Conservation (phyloP, 2,329 filamentous ascomycete genomes). For the Achaetomium macrosporum region DNA sequence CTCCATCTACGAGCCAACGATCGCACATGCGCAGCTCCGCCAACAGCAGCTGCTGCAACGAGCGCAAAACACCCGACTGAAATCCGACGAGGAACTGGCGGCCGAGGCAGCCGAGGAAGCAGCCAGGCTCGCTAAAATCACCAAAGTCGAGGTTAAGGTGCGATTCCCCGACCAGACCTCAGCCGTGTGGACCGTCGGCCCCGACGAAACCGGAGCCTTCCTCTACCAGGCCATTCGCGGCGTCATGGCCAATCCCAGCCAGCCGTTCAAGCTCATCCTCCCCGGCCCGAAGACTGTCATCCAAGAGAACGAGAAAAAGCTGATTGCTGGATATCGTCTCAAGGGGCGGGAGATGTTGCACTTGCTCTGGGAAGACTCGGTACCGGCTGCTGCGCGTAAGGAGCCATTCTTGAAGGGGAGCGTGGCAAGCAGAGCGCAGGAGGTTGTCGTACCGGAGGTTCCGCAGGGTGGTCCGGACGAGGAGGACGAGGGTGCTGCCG, state of each 20-base stretch:
- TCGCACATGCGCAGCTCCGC: conserved; percentile 69
- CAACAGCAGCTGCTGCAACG: conserved; percentile 59
- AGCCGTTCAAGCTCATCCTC: conserved; percentile 68
- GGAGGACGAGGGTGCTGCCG: conserved; percentile 28
- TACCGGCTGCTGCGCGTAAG: conserved; percentile 49
- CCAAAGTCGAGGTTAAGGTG: conserved; percentile 67
- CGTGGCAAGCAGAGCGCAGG: conserved; percentile 57
- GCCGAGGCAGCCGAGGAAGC: conserved; percentile 61
- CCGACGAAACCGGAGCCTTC: conserved; percentile 60
- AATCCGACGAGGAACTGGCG: conserved; percentile 75
- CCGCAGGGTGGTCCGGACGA: conserved; percentile 36
- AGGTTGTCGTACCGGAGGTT: conserved; percentile 59
- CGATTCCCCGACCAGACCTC: conserved; percentile 83
- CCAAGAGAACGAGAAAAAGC: conserved; percentile 40
- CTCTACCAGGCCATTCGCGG: conserved; percentile 70
- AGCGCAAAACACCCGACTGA: conserved; percentile 68
- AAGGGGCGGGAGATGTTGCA: conserved; percentile 67
- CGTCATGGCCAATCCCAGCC: conserved; percentile 59
- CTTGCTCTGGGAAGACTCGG: conserved; percentile 65
- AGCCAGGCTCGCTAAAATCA: conserved; percentile 59
- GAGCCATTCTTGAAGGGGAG: conserved; percentile 53
- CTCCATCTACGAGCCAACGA: conserved; percentile 68
- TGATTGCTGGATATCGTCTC: conserved; percentile 71
- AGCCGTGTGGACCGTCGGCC: conserved; percentile 65
- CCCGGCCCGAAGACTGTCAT: conserved; percentile 46